These are phyloP conservation scores for Lolium perenne DNA, from an alignment of 176 grass and related monocot genomes.

Conservation along the genomic window DNA sequence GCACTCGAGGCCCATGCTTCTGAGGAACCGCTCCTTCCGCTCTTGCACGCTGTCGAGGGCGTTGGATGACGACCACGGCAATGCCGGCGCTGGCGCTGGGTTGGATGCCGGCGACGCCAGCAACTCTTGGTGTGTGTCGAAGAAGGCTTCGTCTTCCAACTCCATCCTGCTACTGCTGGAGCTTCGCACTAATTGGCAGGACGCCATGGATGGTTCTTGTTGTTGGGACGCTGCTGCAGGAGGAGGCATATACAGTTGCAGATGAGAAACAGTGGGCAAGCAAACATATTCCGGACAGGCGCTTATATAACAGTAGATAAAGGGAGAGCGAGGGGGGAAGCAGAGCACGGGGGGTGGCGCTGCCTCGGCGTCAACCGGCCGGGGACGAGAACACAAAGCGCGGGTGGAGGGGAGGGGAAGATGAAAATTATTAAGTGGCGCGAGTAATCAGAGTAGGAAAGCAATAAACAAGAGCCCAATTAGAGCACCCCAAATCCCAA, in stretches of 20 bases:
- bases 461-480: not conserved
- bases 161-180: constrained; percentile 31
- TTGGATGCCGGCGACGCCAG: constrained; percentile 34
- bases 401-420: constrained; percentile 1
- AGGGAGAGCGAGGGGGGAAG: not conserved
- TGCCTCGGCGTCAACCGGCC: constrained; percentile 37
- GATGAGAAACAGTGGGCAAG: constrained; percentile 27
- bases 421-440: not conserved
- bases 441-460: constrained; percentile 25
- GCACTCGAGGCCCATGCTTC: constrained; percentile 61
- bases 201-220: constrained; percentile 45
- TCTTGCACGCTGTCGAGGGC: constrained; percentile 48
- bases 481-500: too few species aligned
- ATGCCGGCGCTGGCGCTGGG: constrained; percentile 43
- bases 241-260: constrained; percentile 25
- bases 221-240: constrained; percentile 25
- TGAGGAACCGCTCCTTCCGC: constrained; percentile 59
- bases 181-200: constrained; percentile 29
- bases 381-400: constrained; percentile 34
- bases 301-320: constrained; percentile 64
- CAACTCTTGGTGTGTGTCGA: constrained; percentile 54
- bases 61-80: constrained; percentile 43
- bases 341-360: constrained; percentile 9
- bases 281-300: constrained; percentile 34
- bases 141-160: constrained; percentile 53